Evolutionary conservation across 192 early-diverging fungal species (phyloP), one percentile per base, ranked within the genome.

Genomic region (Irineochytrium annulatum): DNA sequence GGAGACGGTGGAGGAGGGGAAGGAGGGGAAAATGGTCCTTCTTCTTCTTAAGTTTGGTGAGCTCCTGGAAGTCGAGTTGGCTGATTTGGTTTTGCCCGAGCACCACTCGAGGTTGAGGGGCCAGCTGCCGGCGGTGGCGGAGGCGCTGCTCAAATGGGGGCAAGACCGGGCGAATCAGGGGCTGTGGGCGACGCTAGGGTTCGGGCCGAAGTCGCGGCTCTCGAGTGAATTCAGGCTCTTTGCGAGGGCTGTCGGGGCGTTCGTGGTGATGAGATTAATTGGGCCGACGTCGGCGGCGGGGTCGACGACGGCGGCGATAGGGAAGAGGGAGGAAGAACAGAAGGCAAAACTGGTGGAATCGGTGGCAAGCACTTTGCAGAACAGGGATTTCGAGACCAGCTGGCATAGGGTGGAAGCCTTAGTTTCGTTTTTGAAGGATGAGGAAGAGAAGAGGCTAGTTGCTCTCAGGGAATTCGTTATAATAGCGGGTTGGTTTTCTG

Each of bases 151-250:
- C 4, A 43, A 48, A 28, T 72, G 65, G 65, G 48, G 65, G 13
- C 59, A 63, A 31, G 70, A 72, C 30, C 58, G 68, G 1, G 54
- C 66, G 26, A 63, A 62, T 48, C 54, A 57, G 33, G 70, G 70
- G 1, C 37, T 72, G 19, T 72, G 70, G 70, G 56, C 66, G n/a
- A 59, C 68, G 27, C 26, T 67, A 13, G 65, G 56, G 26, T 63
- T 72, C 32, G 70, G 70, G 4, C 43, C 55, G 31, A 69, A 65
- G 33, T 57, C 43, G 3, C 34, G 53, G 27, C 43, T 65, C 4
- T 54, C 57, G 19, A 14, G 57, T 1, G 34, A 59, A 4, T 66
- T 71, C 35, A 31, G 63, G 1, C 51, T 66, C 28, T 52, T 62
- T 37, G 37, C 59, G 22, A 62, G 58, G 54, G 41, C 33, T 11